phyloP scores from a whole-genome alignment of 768 basidiomycete genomes.

The Plicaturopsis crispa region DNA sequence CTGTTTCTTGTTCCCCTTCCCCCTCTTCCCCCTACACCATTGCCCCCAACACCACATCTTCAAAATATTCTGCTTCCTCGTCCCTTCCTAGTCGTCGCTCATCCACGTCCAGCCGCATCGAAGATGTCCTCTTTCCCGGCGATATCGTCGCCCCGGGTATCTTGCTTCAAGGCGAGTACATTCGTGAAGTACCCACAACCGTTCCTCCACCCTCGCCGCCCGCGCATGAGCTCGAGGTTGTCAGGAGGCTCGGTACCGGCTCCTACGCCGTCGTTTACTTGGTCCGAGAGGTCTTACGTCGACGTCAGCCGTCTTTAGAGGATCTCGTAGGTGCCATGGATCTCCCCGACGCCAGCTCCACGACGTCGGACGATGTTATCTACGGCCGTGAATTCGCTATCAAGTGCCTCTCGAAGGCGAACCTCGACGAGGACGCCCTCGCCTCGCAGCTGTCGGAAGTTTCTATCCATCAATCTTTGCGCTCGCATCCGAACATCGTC shows the following conservation, averaged over 20 bases:
- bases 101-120: constrained; percentile 24
- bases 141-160: constrained; percentile 69
- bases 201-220: constrained; percentile 18
- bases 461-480: constrained; percentile 90
- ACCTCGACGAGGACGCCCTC: constrained; percentile 84
- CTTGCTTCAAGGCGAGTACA: constrained; percentile 55
- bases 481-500: constrained; percentile 88
- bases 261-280: constrained; percentile 94
- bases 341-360: constrained; percentile 18
- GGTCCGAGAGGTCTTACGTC: constrained; percentile 61
- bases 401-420: constrained; percentile 92
- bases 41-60: constrained; percentile 25
- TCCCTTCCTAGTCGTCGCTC: constrained; percentile 19
- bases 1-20: constrained; percentile 25
- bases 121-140: constrained; percentile 64
- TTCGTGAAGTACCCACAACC: constrained; percentile 42
- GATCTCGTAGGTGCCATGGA: constrained; percentile 45
- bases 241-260: constrained; percentile 79
- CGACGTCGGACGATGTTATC: constrained; percentile 27
- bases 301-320: constrained; percentile 24
- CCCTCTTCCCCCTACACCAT: constrained; percentile 24
- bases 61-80: constrained; percentile 16
- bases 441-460: constrained; percentile 91
- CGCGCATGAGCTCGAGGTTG: constrained; percentile 40
- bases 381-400: constrained; percentile 88